Conservation (phyloP, 2,329 filamentous ascomycete species). For the Neopestalotiopsis clavispora region DNA sequence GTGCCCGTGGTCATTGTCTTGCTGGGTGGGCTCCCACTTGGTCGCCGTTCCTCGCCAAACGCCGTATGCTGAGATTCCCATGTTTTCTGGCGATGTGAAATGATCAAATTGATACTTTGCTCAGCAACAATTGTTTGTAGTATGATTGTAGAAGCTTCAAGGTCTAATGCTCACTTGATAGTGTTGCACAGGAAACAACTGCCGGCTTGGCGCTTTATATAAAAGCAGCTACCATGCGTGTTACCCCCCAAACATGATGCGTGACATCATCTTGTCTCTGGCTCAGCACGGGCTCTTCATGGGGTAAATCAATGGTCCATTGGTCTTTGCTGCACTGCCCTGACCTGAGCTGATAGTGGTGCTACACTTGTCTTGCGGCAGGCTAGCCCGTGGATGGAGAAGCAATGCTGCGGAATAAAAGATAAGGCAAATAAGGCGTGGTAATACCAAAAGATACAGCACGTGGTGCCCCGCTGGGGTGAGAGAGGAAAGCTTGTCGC, state of each 20-base stretch:
- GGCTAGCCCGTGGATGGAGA: not conserved
- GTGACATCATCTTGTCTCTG: not conserved
- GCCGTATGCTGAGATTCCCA: slow-evolving; percentile 14
- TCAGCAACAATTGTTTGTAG: not conserved
- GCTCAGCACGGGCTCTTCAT: not conserved
- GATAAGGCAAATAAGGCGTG: not conserved
- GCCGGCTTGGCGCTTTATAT: not conserved
- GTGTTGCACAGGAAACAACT: not conserved
- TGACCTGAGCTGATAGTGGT: not conserved
- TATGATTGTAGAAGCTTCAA: not conserved
- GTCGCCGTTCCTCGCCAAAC: slow-evolving; percentile 15
- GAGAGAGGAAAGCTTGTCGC: not conserved
- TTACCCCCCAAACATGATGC: not conserved
- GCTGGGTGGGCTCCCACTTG: slow-evolving; percentile 17
- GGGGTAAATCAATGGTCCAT: not conserved
- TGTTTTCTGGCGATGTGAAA: not conserved
- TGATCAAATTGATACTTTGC: not conserved
- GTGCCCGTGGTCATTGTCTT: slow-evolving; percentile 16
- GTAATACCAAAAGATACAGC: slow-evolving; percentile 1
- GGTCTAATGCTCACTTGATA: not conserved
- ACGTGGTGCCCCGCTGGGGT: not conserved
- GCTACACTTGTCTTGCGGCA: not conserved
- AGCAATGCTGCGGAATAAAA: not conserved
- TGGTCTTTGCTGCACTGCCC: not conserved
- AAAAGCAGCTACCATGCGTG: not conserved